Base-by-base conservation (phyloP, 768 basidiomycete genomes). In the Austroboletus eburneus region DNA sequence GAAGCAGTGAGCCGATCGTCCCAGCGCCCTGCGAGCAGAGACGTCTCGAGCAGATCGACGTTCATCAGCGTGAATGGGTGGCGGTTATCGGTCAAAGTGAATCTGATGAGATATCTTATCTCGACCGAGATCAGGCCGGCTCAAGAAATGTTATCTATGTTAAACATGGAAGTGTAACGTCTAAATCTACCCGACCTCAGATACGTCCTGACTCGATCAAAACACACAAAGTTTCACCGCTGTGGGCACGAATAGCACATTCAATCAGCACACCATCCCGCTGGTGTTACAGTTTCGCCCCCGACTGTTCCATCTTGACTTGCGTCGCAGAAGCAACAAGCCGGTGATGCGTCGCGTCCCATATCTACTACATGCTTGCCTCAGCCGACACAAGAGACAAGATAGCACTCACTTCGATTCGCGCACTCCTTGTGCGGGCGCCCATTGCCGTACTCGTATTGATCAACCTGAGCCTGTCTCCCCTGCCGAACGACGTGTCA, bases 21-120 rank as follows among this genome's bases (percentile, higher is more conserved):
- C 75, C 75, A 77, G 34, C 56, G 59, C 2, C 82, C 83, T 34
- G 62, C 63, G n/a, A 88, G 64, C 17, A 88, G 68, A 30, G 76
- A 72, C 53, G 71, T 79, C 64, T 88, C 79, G 47, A 85, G 59
- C 35, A 46, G 24, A 14, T 59, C 59, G 25, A 54, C 34, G 34
- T 64, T 33, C 47, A 64, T 35, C 14, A 9, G 5, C 61, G 35
- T 23, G 13, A 22, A 12, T 1, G 7, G n/a, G n/a, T 33, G 24
- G 25, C 3, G 9, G 38, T 20, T 24, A 34, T 52, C 45, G 34
- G 34, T 25, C 23, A 38, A 53, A 45, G 41, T n/a, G 33, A 20
- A 20, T 23, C 18, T 20, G 18, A 34, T 34, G 33, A 41, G 35
- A 34, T 47, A 56, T 56, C 43, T 49, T 43, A 48, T 55, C 55